Evolutionary conservation across 176 grass and related monocot genomes (phyloP), one percentile per base, ranked within the genome.

Genomic region (Coix lacrymajobi): DNA sequence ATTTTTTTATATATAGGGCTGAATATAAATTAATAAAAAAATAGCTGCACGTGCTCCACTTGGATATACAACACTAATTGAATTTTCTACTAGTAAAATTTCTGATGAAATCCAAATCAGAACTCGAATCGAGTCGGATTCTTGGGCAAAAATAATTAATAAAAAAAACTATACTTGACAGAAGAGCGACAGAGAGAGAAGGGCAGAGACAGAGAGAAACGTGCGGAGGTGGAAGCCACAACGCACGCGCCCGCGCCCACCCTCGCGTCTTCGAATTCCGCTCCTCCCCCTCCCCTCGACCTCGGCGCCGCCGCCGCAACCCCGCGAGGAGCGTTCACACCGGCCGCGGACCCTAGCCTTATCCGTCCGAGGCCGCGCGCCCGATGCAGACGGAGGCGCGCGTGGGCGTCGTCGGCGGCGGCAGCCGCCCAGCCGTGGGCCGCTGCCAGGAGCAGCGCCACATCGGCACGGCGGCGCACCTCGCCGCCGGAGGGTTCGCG

Each of bases 381-480:
- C 69, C 77, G 82, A 93, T 94, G 95, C 92, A 94, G 68, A 86
- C 84, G 60, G 90, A 92, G 83, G 88, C 90, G 46, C 77, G 90
- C 69, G 88, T 89, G 3, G 90, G 90, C 30, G 89, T 87, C 87
- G 92, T 78, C 45, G 36, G 86, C 57, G 94, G 87, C 39, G 87
- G 68, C 54, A 79, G 78, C 61, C 30, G 38, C 52, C 17, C 75
- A 32, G 20, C 84, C 28, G 79, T 29, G 60, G 60, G 24, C 69
- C 84, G 29, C 28, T 83, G 64, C 30, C 81, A 85, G 20, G 52
- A 88, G 26, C 80, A 91, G 73, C 70, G 82, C n/a, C 85, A 90
- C 85, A 88, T 94, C 62, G 76, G 90, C 44, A 91, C 88, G 19
- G 78, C 61, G 38, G 88, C 86, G 34, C 90, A 94, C 67, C 95